Conservation (phyloP, 352 stramenopile species). For the Pythium vanterpoolii region DNA sequence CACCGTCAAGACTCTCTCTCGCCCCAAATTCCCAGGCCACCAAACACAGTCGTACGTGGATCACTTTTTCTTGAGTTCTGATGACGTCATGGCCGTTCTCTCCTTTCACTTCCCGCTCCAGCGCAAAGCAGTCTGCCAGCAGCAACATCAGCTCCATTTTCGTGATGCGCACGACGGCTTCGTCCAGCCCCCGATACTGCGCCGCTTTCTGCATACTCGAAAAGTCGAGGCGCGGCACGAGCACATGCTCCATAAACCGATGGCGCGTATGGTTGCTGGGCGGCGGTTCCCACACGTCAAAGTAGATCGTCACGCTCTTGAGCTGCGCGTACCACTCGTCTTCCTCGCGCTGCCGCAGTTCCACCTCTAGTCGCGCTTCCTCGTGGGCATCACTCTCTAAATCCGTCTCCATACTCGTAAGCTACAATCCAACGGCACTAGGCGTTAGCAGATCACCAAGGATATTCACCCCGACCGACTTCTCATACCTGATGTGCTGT, state of each 20-base stretch:
- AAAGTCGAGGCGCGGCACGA: conserved; percentile 73
- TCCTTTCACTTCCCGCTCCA: conserved; percentile 66
- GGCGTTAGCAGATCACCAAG: not conserved
- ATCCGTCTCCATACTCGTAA: conserved; percentile 32
- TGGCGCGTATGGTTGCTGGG: conserved; percentile 73
- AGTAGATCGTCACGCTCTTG: conserved; percentile 81
- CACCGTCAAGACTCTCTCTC: not conserved
- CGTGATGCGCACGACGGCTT: conserved; percentile 57
- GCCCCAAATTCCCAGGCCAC: not conserved
- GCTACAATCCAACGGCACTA: conserved; percentile 23
- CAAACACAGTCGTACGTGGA: conserved; percentile 39
- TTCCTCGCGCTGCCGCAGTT: conserved; percentile 52
- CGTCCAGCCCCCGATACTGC: conserved; percentile 63
- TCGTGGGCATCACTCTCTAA: conserved; percentile 41
- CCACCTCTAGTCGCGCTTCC: conserved; percentile 41
- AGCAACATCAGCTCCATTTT: conserved; percentile 85
- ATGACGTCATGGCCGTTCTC: conserved; percentile 41
- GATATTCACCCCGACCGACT: too few relatives aligned
- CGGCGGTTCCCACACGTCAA: conserved; percentile 81
- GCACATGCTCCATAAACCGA: conserved; percentile 84
- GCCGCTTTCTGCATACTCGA: conserved; percentile 65
- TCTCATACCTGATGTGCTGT: conserved; percentile 19
- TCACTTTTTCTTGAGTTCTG: conserved; percentile 37
- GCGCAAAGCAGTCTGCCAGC: conserved; percentile 79
- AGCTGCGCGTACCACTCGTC: conserved; percentile 54